These are phyloP conservation scores for Penicillium concentricum DNA, from an alignment of 2,329 filamentous ascomycete species.

Conservation along the genomic window DNA sequence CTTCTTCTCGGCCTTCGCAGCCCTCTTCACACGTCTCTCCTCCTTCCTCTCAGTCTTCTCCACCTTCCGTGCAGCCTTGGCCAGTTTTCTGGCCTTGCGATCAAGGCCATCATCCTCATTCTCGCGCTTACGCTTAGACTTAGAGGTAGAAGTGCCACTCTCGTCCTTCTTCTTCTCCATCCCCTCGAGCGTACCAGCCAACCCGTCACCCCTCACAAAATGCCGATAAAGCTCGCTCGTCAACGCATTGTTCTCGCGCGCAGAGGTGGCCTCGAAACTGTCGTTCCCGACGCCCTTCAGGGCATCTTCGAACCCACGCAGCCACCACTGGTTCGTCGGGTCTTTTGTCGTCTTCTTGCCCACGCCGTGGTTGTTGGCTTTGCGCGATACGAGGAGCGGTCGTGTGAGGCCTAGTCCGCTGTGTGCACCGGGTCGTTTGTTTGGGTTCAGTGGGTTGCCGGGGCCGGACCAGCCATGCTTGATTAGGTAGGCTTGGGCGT, in stretches of 20 bases:
- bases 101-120: slow-evolving; percentile 27
- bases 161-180: slow-evolving; percentile 14
- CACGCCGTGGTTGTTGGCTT: slow-evolving; percentile 77
- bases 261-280: slow-evolving; percentile 57
- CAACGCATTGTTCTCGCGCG: slow-evolving; percentile 46
- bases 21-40: slow-evolving; percentile 22
- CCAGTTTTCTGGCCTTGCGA: slow-evolving; percentile 19
- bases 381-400: slow-evolving; percentile 79
- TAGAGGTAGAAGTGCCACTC: slow-evolving; percentile 6
- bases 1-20: slow-evolving; percentile 11
- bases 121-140: slow-evolving; percentile 38
- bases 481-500: slow-evolving; percentile 78
- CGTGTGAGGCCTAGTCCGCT: slow-evolving; percentile 75
- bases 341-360: slow-evolving; percentile 69
- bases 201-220: slow-evolving; percentile 78
- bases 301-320: slow-evolving; percentile 89
- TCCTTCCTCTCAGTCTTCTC: slow-evolving; percentile 21
- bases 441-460: slow-evolving; percentile 82
- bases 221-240: slow-evolving; percentile 68
- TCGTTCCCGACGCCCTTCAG: slow-evolving; percentile 71
- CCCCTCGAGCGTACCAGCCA: slow-evolving; percentile 65
- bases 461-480: slow-evolving; percentile 87
- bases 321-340: slow-evolving; percentile 88
- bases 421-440: slow-evolving; percentile 47
- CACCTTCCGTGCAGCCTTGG: slow-evolving; percentile 38